phyloP scores from a whole-genome alignment of 1,284 basidiomycete species.

The Moniliella sp. region DNA sequence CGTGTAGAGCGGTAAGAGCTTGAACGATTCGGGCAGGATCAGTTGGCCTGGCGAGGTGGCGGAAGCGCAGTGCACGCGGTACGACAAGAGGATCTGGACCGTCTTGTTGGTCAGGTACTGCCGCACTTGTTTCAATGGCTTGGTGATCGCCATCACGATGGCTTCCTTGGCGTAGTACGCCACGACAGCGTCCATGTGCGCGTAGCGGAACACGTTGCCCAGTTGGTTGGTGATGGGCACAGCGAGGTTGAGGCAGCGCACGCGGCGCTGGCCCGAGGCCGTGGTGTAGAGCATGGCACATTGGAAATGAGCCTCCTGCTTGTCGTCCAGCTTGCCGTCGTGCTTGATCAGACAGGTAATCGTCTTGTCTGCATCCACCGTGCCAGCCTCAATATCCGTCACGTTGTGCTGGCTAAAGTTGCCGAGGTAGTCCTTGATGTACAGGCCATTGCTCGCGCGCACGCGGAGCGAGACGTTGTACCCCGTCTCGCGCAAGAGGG shows the following conservation, averaged over 20 bases:
- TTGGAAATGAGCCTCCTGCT: slow-evolving; percentile 61
- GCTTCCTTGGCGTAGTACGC: slow-evolving; percentile 52
- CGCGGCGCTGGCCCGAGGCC: slow-evolving; percentile 54
- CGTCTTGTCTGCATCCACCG: slow-evolving; percentile 59
- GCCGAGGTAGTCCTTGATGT: slow-evolving; percentile 52
- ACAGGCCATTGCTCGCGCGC: slow-evolving; percentile 64
- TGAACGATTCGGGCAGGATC: slow-evolving; percentile 82
- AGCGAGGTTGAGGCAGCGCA: slow-evolving; percentile 64
- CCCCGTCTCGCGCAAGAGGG: slow-evolving; percentile 52
- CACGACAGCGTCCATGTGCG: slow-evolving; percentile 70
- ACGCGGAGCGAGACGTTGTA: slow-evolving; percentile 65
- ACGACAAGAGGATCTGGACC: slow-evolving; percentile 61
- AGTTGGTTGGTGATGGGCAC: slow-evolving; percentile 61
- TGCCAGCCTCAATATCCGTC: slow-evolving; percentile 59
- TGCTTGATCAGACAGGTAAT: slow-evolving; percentile 49
- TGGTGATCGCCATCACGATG: slow-evolving; percentile 51
- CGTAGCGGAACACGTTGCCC: slow-evolving; percentile 73
- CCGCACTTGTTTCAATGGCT: slow-evolving; percentile 53
- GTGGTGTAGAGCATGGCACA: slow-evolving; percentile 78
- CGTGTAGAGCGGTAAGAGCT: slow-evolving; percentile 61
- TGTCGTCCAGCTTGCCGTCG: slow-evolving; percentile 48
- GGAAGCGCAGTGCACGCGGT: slow-evolving; percentile 71
- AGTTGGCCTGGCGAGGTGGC: slow-evolving; percentile 61
- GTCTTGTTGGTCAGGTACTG: slow-evolving; percentile 67
- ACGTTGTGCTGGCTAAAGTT: slow-evolving; percentile 57